These are phyloP conservation scores for Colletotrichum sp. DNA, from an alignment of 2,329 filamentous ascomycete species.

Conservation along the genomic window DNA sequence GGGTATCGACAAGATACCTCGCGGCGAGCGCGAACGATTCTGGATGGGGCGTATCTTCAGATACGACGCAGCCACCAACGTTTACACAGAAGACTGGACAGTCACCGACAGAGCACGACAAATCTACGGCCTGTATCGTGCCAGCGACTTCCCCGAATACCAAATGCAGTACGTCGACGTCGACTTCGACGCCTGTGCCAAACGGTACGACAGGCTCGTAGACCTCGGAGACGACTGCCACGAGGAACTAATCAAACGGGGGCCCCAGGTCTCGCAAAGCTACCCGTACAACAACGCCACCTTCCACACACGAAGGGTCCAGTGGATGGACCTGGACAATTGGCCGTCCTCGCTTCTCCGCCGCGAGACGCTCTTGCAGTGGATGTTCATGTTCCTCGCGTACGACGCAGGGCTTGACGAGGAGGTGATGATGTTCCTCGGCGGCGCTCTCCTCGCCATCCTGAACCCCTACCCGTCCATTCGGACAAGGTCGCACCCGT, in stretches of 20 bases:
- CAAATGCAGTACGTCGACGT: slow-evolving; percentile 4
- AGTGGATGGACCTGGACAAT: not conserved
- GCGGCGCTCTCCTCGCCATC: not conserved
- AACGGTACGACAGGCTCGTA: not conserved
- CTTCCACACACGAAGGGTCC: not conserved
- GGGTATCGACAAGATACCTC: not conserved
- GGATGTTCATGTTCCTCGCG: slow-evolving; percentile 6
- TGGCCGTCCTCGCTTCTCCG: not conserved
- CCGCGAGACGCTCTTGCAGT: not conserved
- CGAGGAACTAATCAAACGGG: not conserved
- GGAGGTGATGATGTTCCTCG: slow-evolving; percentile 4
- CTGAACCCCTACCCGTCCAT: slow-evolving; percentile 13
- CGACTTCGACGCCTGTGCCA: not conserved
- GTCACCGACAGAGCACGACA: not conserved
- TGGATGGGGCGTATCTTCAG: not conserved
- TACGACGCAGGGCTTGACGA: slow-evolving; percentile 7
- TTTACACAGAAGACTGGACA: not conserved
- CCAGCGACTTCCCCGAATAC: not conserved
- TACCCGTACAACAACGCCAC: not conserved
- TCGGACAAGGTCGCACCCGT: not conserved
- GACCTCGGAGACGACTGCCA: not conserved
- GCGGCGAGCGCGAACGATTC: not conserved
- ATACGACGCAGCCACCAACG: not conserved
- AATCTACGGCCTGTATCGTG: not conserved
- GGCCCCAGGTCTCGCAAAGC: not conserved